Evolutionary conservation across 441 rosid genomes (phyloP), one percentile per base, ranked within the genome.

Genomic region (Adansonia grandidieri): DNA sequence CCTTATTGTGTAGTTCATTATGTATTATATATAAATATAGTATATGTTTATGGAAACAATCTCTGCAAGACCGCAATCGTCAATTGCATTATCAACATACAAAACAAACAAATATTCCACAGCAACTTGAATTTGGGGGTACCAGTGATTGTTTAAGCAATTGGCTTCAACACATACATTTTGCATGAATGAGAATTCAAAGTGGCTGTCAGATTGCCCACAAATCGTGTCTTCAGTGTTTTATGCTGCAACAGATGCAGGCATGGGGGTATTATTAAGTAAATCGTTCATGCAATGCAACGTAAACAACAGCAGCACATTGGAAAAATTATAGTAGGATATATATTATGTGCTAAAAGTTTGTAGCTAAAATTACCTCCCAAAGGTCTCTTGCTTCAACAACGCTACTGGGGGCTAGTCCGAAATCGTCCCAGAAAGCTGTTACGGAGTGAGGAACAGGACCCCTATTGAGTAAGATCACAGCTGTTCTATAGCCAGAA

Each of bases 321-420:
- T 8, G 2, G 28, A 51, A 56, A 42, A 70, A 32, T 15, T 11
- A 53, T 5, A 71, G 13, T 71, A 51, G 13, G 9, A 20, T 71
- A 51, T 63, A 32, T 32, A 32, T 32, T 32, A 32, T 32, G 37
- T 32, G 4, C 22, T n/a, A 66, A 50, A 44, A 17, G 50, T 9
- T 40, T 15, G 44, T 10, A n/a, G 20, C 61, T 48, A 0, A 20
- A 67, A 14, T 11, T 32, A 32, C 93, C 93, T 91, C 82, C 93
- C 96, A 91, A 40, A 90, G 82, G 85, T 91, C 93, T 82, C 94
- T 89, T 69, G 91, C 92, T 83, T 88, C 85, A n/a, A 89, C 92
- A 4, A 86, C 75, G 75, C 81, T 89, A 17, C 74, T 80, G 32
- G 82, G 72, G 24, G 89, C 87, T 48, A 92, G 80, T 44, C 86